These are phyloP conservation scores for Fragilariopsis cylindrus DNA, from an alignment of 108 stramenopile genomes.

Conservation along the genomic window DNA sequence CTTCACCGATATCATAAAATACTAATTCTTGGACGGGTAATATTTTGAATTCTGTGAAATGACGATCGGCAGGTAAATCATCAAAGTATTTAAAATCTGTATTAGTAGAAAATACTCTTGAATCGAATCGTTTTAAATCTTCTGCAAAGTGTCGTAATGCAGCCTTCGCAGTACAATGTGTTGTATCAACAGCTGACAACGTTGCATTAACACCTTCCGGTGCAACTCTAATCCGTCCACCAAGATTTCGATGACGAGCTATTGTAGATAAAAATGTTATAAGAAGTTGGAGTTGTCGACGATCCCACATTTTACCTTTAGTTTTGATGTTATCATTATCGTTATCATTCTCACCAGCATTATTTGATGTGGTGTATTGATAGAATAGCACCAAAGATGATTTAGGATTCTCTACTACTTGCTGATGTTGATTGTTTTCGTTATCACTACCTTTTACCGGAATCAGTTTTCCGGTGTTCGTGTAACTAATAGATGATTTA, in stretches of 20 bases:
- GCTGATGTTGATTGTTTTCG: conserved; percentile 14
- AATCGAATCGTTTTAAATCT: conserved; percentile 70
- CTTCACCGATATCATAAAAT: conserved; percentile 79
- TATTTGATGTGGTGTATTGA: conserved; percentile 61
- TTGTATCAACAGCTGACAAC: conserved; percentile 56
- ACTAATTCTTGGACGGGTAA: conserved; percentile 91
- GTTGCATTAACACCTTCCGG: conserved; percentile 85
- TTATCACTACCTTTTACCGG: conserved; percentile 19
- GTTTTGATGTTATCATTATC: not conserved
- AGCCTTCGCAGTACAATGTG: conserved; percentile 37
- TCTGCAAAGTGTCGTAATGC: conserved; percentile 65
- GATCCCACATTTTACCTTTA: conserved; percentile 45
- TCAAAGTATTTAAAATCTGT: conserved; percentile 85
- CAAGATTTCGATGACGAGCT: conserved; percentile 52
- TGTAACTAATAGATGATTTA: conserved; percentile 62
- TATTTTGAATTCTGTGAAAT: conserved; percentile 87
- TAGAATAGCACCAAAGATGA: conserved; percentile 81
- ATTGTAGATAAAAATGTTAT: conserved; percentile 56
- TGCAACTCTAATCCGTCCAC: conserved; percentile 81
- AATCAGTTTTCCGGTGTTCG: conserved; percentile 42
- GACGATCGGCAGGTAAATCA: conserved; percentile 69
- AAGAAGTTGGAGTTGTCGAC: conserved; percentile 46
- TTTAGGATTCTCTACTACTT: conserved; percentile 35
- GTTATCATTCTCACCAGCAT: conserved; percentile 6
- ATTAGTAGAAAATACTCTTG: conserved; percentile 43